phyloP scores from a whole-genome alignment of 768 basidiomycete genomes.

The Mycena polygramma region DNA sequence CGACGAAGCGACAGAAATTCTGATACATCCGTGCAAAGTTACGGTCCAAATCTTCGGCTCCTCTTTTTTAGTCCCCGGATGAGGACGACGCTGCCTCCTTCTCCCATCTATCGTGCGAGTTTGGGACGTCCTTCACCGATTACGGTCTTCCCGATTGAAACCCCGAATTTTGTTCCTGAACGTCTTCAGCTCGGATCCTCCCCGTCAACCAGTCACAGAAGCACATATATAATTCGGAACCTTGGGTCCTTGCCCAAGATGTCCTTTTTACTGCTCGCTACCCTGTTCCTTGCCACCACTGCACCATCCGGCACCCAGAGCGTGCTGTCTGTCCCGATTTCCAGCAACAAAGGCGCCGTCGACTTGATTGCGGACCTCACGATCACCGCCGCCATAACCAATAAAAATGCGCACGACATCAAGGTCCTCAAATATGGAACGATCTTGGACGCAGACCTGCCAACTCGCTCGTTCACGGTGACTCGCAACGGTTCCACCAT shows the following conservation, averaged over 20 bases:
- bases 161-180: no score
- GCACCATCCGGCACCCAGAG: conserved; percentile 47
- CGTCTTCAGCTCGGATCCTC: no score
- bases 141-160: no score
- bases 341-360: conserved; percentile 45
- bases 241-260: conserved; percentile 31
- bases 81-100: no score
- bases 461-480: conserved; percentile 58
- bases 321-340: conserved; percentile 48
- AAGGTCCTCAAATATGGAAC: conserved; percentile 61
- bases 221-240: no score
- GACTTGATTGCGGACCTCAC: conserved; percentile 55
- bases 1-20: no score
- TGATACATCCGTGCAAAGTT: no score
- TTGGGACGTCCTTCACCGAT: no score
- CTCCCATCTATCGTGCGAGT: no score
- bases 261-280: conserved; percentile 46
- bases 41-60: no score
- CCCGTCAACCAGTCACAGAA: no score
- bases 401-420: conserved; percentile 53
- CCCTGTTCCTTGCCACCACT: conserved; percentile 45
- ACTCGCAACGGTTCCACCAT: conserved; percentile 54
- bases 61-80: no score
- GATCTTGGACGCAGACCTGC: conserved; percentile 56
- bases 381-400: conserved; percentile 56